Conservation (phyloP, 108 stramenopile species). For the Pseudonitzschia delicatissima region DNA sequence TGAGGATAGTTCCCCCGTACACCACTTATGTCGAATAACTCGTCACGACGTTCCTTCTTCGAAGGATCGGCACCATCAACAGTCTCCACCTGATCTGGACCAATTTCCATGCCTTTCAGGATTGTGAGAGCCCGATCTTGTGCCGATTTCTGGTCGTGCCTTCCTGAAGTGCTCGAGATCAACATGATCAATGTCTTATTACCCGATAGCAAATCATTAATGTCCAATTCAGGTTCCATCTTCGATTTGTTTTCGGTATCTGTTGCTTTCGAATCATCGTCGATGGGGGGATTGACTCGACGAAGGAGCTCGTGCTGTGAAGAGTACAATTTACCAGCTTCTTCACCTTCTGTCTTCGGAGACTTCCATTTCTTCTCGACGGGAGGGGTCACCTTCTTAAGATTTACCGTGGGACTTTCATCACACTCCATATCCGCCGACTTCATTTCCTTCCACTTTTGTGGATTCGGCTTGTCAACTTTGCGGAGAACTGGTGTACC, state of each 20-base stretch:
- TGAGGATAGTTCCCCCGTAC: constrained; percentile 62
- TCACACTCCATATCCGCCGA: too few relatives aligned
- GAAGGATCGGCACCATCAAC: constrained; percentile 61
- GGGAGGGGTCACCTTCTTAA: not conserved
- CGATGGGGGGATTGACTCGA: not conserved
- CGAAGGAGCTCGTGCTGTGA: not conserved
- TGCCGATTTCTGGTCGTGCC: constrained; percentile 16
- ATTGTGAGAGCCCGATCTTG: constrained; percentile 16
- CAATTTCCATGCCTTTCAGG: constrained; percentile 1
- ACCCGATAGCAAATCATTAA: not conserved
- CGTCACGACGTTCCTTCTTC: constrained; percentile 37
- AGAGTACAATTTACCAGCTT: not conserved
- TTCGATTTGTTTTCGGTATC: not conserved
- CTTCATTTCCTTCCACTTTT: not conserved
- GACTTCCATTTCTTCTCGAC: constrained; percentile 2
- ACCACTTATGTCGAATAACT: constrained; percentile 56
- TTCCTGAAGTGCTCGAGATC: constrained; percentile 4
- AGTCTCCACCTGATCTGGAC: constrained; percentile 4
- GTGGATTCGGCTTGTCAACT: not conserved
- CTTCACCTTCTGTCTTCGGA: not conserved
- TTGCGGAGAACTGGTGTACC: too few relatives aligned
- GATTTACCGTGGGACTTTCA: too few relatives aligned
- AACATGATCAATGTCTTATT: constrained; percentile 10
- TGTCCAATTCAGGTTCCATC: not conserved
- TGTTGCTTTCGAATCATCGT: not conserved